These are phyloP conservation scores for Rhododendron ferrugineum DNA, from an alignment of 148 eudicot species.

Conservation along the genomic window DNA sequence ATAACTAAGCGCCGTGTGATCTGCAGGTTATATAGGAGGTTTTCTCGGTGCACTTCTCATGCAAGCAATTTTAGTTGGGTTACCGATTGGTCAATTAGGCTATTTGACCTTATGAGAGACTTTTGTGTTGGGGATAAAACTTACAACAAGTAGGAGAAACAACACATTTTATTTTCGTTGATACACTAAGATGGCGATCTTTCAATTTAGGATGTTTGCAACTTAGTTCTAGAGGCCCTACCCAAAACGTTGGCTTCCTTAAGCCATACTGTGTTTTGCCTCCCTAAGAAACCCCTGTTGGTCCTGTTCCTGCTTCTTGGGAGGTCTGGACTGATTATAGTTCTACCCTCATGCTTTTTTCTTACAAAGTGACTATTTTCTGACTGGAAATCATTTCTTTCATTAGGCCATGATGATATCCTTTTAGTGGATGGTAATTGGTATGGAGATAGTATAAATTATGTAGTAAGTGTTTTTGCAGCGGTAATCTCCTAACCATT, in stretches of 20 bases:
- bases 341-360: neutral
- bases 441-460: neutral
- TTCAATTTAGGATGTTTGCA: neutral
- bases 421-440: neutral
- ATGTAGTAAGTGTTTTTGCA: neutral
- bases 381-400: neutral
- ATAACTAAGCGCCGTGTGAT: neutral
- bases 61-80: neutral
- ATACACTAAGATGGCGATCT: neutral
- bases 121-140: neutral
- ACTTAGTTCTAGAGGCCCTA: neutral
- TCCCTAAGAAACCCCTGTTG: neutral
- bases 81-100: neutral
- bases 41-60: neutral
- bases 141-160: neutral
- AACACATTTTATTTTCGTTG: neutral
- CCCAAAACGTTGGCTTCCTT: neutral
- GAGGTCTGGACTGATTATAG: neutral
- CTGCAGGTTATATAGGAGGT: neutral
- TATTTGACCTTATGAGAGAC: neutral
- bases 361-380: neutral
- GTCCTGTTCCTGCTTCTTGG: neutral
- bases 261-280: neutral
- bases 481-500: conserved; percentile 6
- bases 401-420: neutral